Evolutionary conservation across 2,329 filamentous ascomycete species (phyloP).

Genomic region (Amphichorda felina): DNA sequence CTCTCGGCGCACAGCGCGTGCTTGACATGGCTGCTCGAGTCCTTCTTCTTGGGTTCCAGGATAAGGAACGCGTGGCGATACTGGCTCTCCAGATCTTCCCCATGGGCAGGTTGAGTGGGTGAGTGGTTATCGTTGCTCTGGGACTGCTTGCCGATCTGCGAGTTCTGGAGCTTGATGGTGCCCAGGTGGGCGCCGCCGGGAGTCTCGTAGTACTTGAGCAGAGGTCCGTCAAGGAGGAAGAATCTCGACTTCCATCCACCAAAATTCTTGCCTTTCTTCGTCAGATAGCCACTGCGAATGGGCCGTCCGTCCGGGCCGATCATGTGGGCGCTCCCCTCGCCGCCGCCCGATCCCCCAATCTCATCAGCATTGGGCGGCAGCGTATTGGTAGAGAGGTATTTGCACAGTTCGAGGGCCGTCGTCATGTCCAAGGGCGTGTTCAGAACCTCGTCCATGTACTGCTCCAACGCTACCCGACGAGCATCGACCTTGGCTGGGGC

Average conservation of each 20-base stretch:
- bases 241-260: slow-evolving; percentile 89
- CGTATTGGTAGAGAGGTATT: slow-evolving; percentile 64
- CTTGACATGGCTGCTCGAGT: slow-evolving; percentile 75
- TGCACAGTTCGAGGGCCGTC: slow-evolving; percentile 72
- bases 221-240: slow-evolving; percentile 48
- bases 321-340: slow-evolving; percentile 18
- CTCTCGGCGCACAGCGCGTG: slow-evolving; percentile 95
- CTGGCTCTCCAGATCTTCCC: slow-evolving; percentile 80
- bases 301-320: slow-evolving; percentile 53
- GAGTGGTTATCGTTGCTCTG: slow-evolving; percentile 37
- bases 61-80: slow-evolving; percentile 95
- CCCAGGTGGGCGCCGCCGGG: slow-evolving; percentile 84
- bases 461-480: slow-evolving; percentile 65
- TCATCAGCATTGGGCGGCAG: slow-evolving; percentile 53
- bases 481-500: slow-evolving; percentile 89
- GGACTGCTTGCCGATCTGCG: slow-evolving; percentile 90
- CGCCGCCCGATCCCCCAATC: slow-evolving; percentile 16
- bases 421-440: slow-evolving; percentile 70
- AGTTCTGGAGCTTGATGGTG: slow-evolving; percentile 81
- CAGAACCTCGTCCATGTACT: slow-evolving; percentile 75
- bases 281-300: slow-evolving; percentile 79
- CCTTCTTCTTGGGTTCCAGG: slow-evolving; percentile 91
- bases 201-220: slow-evolving; percentile 80
- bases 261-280: slow-evolving; percentile 96
- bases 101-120: slow-evolving; percentile 37